Base-by-base conservation (phyloP, 1,139 yeast species). In the Scheffersomyces quercinus region DNA sequence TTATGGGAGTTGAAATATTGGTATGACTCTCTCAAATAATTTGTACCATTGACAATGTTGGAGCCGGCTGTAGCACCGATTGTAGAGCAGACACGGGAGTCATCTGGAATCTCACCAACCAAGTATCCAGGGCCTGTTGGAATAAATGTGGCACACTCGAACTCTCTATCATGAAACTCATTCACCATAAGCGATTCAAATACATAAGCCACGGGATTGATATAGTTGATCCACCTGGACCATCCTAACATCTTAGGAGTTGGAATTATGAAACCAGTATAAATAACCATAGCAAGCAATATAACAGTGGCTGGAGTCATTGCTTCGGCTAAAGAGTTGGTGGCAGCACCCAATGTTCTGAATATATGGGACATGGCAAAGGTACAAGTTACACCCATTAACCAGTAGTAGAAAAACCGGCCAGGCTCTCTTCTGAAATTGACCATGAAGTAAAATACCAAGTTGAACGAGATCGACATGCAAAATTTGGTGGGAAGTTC, bases 231-330 rank as follows among this genome's bases (percentile, higher is more conserved):
- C 93, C 95, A 88, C 50, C 85, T 73, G 31, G 87, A 79, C 95
- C 95, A 87, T 28, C 87, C 85, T 46, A 79, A 75, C 86, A 86
- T 83, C 44, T 75, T 72, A 8, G 79, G 77, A 42, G 77, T 77
- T 30, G 93, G 93, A 49, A 86, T 73, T 29, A 82, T 83, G 63
- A 85, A 87, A 46, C 95, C 95, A n/a, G 89, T 81, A 64, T 75
- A 85, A 60, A 85, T 75, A n/a, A 81, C 71, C 62, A 86, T 58
- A 3, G 81, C 83, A 48, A 84, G 65, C 52, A 87, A 66, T 38
- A 85, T 54, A 41, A 84, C 64, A 14, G 88, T 73, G 2, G 91
- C 86, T 2, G 90, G 89, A 24, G 87, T 80, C 83, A 85, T 79
- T 11, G 91, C 88, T 52, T 81, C 82, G 3, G 85, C 71, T 36